Base-by-base conservation (phyloP, 805 yeast species). In the Metschnikowia proteae region DNA sequence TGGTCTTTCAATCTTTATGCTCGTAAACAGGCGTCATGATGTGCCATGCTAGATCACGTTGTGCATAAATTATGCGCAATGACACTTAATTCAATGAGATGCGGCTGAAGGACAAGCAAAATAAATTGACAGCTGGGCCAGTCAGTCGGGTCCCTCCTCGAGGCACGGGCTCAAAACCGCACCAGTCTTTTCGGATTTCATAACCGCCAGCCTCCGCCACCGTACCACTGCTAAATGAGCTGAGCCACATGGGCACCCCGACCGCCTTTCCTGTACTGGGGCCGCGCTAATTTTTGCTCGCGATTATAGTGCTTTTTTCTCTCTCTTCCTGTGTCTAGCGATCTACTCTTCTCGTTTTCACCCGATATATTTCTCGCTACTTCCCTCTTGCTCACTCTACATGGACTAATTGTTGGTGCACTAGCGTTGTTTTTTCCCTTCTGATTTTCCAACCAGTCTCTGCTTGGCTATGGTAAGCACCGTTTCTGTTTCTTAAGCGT, bases 391-490 rank as follows among this genome's bases (percentile, higher is more conserved):
- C 38, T 37, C 29, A 17, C 26, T n/a, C 25, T 40, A 32, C 25
- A 31, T 40, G 43, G 33, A 40, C 36, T 40, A 32, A 40, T 38
- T 27, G 11, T 38, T 26, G 32, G 13, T 25, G 32, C 28, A 40
- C 30, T 11, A 13, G 35, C 36, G 36, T 25, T 38, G 32, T 28
- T 31, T 31, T 25, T 8, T 25, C 36, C 17, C 28, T 13, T 28
- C 29, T n/a, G 25, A 6, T 32, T 31, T n/a, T 28, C 8, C 13
- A 27, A 25, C 10, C n/a, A 22, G 17, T 17, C 43, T 25, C n/a
- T n/a, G 29, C 35, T n/a, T 28, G 34, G 43, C 43, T 40, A 40
- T 40, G 43, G 43, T 32, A 40, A 40, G 28, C 41, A 38, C 25
- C 6, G 17, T 31, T 25, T 3, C 25, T 22, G 22, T 40, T 25